Conservation (phyloP, 2,329 filamentous ascomycete genomes). For the Tolypocladium paradoxum region DNA sequence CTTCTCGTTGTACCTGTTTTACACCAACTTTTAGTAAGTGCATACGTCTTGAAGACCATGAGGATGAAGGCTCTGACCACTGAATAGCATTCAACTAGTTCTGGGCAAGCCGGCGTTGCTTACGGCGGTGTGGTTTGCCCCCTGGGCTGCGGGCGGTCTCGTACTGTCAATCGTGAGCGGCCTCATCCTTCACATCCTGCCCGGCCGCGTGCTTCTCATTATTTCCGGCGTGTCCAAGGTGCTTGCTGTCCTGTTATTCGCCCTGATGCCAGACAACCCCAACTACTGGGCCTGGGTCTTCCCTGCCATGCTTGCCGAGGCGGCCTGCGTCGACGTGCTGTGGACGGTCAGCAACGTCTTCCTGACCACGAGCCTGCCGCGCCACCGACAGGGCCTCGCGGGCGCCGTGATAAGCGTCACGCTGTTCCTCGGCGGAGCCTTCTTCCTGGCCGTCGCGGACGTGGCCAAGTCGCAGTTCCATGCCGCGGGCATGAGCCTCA, state of each 20-base stretch:
- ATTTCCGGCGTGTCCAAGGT: conserved; percentile 41
- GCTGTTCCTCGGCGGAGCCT: conserved; percentile 51
- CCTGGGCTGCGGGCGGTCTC: conserved; percentile 48
- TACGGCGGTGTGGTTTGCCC: conserved; percentile 47
- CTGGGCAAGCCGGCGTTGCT: conserved; percentile 40
- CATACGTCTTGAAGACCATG: conserved; percentile 1
- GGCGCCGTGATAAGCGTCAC: conserved; percentile 54
- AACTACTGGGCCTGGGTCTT: conserved; percentile 57
- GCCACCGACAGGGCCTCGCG: conserved; percentile 49
- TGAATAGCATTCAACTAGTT: conserved; percentile 36
- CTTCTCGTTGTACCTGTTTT: conserved; percentile 53
- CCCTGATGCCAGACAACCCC: conserved; percentile 38
- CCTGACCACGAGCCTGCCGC: conserved; percentile 51
- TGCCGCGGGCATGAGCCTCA: conserved; percentile 28
- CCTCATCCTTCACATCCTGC: conserved; percentile 43
- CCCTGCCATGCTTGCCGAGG: conserved; percentile 47
- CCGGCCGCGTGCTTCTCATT: conserved; percentile 40
- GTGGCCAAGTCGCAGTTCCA: conserved; percentile 33
- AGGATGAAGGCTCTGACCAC: neutral
- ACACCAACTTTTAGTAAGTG: conserved; percentile 51
- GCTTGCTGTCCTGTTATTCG: conserved; percentile 41
- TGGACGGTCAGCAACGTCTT: conserved; percentile 59
- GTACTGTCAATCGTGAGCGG: conserved; percentile 44
- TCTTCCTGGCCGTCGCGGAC: conserved; percentile 54
- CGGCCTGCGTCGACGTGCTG: conserved; percentile 54